Evolutionary conservation across 106 monocot species (phyloP).

Genomic region (Dendrobium chrysotoxum): DNA sequence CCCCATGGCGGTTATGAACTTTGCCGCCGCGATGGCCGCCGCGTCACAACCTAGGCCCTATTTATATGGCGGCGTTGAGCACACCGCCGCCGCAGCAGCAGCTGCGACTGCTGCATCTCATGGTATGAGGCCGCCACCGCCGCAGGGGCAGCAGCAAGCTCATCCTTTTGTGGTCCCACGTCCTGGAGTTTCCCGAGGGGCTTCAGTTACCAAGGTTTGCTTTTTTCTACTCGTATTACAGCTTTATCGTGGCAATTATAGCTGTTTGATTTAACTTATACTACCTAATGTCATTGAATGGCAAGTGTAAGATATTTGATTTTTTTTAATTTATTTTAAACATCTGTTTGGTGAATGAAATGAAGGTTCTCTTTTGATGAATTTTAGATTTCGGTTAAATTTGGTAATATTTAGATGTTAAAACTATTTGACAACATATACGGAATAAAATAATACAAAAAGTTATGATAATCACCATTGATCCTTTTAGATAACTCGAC

Average conservation of each 20-base stretch:
- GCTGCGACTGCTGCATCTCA: neutral
- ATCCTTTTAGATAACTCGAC: neutral
- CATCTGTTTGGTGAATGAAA: neutral
- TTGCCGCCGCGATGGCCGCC: constrained; percentile 4
- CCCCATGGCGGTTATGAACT: constrained; percentile 18
- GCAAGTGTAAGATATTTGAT: neutral
- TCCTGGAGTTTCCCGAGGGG: neutral
- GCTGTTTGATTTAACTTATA: neutral
- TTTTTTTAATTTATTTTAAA: neutral
- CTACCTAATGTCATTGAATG: neutral
- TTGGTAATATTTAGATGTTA: neutral
- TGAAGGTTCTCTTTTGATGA: neutral
- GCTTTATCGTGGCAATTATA: neutral
- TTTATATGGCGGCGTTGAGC: neutral
- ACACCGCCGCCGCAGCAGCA: constrained; percentile 1
- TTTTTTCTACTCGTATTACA: neutral
- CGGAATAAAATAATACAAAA: neutral
- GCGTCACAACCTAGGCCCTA: constrained; percentile 12
- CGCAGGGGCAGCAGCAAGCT: constrained; percentile 1
- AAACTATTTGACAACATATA: neutral
- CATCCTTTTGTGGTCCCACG: constrained; percentile 8
- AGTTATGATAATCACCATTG: neutral
- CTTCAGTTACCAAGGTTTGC: constrained; percentile 8
- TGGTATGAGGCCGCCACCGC: constrained; percentile 4
- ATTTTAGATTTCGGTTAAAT: too few relatives aligned